Evolutionary conservation across 345 rosid species (phyloP).

Genomic region (Pistacia vera): DNA sequence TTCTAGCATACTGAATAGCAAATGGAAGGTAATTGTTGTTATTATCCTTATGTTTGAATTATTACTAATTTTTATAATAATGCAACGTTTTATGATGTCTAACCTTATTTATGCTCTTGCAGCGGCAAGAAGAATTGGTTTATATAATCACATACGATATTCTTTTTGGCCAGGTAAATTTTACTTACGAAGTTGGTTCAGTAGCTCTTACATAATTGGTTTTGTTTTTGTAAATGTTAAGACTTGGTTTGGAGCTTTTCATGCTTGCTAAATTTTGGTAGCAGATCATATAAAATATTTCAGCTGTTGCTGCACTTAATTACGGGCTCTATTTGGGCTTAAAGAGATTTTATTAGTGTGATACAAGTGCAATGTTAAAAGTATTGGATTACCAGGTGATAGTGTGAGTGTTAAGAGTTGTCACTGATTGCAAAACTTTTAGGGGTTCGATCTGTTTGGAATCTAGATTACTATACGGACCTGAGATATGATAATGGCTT

Average conservation of each 20-base stretch:
- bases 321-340: neutral
- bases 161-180: conserved; percentile 73
- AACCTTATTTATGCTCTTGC: conserved; percentile 25
- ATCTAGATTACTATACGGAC: neutral
- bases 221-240: neutral
- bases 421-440: neutral
- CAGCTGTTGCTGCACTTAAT: neutral
- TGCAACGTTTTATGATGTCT: neutral
- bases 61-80: neutral
- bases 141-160: conserved; percentile 71
- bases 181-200: neutral
- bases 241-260: neutral
- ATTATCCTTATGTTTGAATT: neutral
- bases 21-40: conserved; percentile 66
- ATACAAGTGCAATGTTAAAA: neutral
- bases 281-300: neutral
- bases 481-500: neutral
- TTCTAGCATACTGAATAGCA: conserved; percentile 56
- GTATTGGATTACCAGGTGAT: neutral
- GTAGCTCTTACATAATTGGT: neutral
- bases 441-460: neutral
- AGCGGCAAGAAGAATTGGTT: conserved; percentile 77
- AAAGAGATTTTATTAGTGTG: neutral
- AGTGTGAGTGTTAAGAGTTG: neutral
- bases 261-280: neutral